phyloP scores from a whole-genome alignment of 306 rosid genomes.

The Quercus ilex region DNA sequence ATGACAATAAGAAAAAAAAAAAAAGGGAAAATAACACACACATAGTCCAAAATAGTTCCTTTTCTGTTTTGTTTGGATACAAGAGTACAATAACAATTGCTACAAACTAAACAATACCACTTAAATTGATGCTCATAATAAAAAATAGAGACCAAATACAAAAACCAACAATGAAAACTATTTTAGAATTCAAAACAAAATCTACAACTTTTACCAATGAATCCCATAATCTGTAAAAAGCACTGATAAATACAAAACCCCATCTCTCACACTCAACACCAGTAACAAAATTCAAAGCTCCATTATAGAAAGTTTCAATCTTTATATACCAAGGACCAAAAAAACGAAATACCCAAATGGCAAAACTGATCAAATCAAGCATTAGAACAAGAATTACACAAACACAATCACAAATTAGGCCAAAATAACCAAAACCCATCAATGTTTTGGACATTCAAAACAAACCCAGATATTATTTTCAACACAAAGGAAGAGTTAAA shows the following conservation, averaged over 20 bases:
- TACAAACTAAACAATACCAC: too few species aligned
- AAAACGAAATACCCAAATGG: not conserved
- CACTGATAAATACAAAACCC: not conserved
- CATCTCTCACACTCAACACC: slow-evolving; percentile 1
- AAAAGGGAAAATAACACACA: too few species aligned
- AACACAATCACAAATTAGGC: not conserved
- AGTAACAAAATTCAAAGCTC: slow-evolving; percentile 14
- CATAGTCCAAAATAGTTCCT: too few species aligned
- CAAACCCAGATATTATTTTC: slow-evolving; percentile 14
- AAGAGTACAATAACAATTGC: too few species aligned
- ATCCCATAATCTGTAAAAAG: not conserved
- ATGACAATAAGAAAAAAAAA: too few species aligned
- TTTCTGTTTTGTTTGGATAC: too few species aligned
- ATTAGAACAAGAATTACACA: slow-evolving; percentile 3
- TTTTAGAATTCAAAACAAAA: not conserved
- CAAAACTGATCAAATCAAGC: slow-evolving; percentile 4
- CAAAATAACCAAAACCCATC: not conserved
- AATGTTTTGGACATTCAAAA: slow-evolving; percentile 1
- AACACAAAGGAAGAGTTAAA: not conserved
- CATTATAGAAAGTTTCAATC: not conserved
- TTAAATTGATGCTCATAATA: slow-evolving; percentile 1
- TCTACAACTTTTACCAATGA: not conserved
- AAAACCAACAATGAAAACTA: not conserved
- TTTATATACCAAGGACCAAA: not conserved
- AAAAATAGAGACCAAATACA: slow-evolving; percentile 13